Percentiles rank a stretch among this genome's conserved stretches.
Conservation (phyloP, 1,284 basidiomycete species). For the Pseudozyma sp. region DNA sequence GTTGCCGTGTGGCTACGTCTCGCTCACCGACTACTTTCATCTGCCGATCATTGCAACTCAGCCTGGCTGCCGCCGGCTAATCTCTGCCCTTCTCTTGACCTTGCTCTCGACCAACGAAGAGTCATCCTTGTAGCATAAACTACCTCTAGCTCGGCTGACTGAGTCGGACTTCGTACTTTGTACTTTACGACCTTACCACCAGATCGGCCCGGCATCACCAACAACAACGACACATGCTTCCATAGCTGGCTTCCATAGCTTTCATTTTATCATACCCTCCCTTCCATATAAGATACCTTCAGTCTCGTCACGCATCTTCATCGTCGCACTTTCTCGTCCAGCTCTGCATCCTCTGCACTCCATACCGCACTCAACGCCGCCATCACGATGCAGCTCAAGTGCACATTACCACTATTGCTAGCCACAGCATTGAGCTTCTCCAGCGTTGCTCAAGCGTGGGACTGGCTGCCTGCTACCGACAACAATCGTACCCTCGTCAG, state of each 20-base stretch:
- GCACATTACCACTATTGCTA: slow-evolving; percentile 7
- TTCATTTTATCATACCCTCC: not conserved
- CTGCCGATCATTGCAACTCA: no score
- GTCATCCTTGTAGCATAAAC: not conserved
- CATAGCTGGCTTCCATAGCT: no score
- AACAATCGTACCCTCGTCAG: slow-evolving; percentile 44
- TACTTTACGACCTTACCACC: not conserved
- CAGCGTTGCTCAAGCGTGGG: slow-evolving; percentile 23
- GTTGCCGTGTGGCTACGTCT: no score
- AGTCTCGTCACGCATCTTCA: not conserved
- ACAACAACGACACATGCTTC: not conserved
- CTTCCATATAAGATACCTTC: not conserved
- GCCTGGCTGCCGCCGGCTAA: no score
- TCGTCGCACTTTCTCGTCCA: not conserved
- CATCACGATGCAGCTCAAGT: slow-evolving; percentile 12
- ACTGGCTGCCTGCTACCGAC: slow-evolving; percentile 46
- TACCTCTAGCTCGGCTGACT: not conserved
- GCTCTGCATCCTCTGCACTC: not conserved
- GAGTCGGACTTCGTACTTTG: not conserved
- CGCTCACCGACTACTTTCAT: no score
- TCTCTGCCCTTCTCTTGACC: no score
- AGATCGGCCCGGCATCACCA: not conserved
- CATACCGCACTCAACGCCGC: not conserved
- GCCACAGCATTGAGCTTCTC: slow-evolving; percentile 11
- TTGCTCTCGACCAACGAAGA: no score